Evolutionary conservation across 2,329 filamentous ascomycete species (phyloP), one percentile per base, ranked within the genome.

Genomic region (Beauveria caledonica): DNA sequence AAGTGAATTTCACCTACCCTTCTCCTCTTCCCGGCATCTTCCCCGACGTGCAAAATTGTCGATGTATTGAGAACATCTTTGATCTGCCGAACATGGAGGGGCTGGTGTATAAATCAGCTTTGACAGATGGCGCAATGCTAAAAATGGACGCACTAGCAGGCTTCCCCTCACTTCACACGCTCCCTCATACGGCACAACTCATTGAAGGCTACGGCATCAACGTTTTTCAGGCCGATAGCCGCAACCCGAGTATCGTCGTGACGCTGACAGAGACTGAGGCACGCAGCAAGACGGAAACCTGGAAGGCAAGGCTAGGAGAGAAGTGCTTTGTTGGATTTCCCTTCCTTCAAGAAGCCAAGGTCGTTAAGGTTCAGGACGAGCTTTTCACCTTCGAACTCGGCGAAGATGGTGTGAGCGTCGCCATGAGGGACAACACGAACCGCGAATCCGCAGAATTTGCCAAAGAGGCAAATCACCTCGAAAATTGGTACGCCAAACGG

Each of bases 191-290:
- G 62, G 94, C 90, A 2, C 82, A 85, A 60, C 79, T 97, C 21
- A 69, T 77, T 9, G 72, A 76, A 52, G 90, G 87, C 9, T 96
- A 96, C 66, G 92, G 92, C 2, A 90, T 99, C 63, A 94, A 87
- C 64, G 91, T 99, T 39, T 99, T 99, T 77, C 92, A 96, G 70
- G 86, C 93, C 67, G 94, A 97, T 66, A 97, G 92, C 71, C 87
- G 91, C 54, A 97, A 97, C 69, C 92, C 97, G 73, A 99, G 93
- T 73, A 92, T 97, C 86, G 85, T 97, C 25, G 83, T 97, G 60
- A 96, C 90, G 2, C 78, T 99, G 54, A 80, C 86, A 36, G 87
- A 90, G 42, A 84, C 89, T 0, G 90, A 92, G 64, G 75, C 77
- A 61, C 86, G 88, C 40, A 86, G 88, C 52, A 89, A 84, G 64